Percentiles rank a stretch among this genome's conserved stretches.
These are phyloP conservation scores for Sphenostylis stenocarpa DNA, from an alignment of 306 rosid genomes.

Conservation along the genomic window DNA sequence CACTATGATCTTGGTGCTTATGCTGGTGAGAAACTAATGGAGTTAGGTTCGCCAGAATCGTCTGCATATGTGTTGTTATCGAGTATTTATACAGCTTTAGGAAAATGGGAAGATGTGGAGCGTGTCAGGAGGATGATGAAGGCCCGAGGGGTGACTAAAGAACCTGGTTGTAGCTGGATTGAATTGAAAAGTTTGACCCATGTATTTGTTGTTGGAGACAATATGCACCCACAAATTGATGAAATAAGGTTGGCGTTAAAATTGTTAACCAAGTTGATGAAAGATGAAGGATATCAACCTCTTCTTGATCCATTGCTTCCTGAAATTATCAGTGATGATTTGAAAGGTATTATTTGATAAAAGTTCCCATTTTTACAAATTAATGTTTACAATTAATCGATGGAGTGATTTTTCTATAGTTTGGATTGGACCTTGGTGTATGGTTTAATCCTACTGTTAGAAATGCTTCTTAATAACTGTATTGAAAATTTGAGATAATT, in stretches of 20 bases:
- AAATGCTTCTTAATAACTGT: neutral
- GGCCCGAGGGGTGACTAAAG: constrained; percentile 69
- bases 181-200: constrained; percentile 73
- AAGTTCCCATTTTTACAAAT: constrained; percentile 7
- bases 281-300: constrained; percentile 67
- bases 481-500: neutral
- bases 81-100: constrained; percentile 67
- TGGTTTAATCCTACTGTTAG: neutral
- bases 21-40: constrained; percentile 84
- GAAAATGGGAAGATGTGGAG: constrained; percentile 69
- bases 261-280: constrained; percentile 60
- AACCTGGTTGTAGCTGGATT: constrained; percentile 96
- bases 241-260: constrained; percentile 50
- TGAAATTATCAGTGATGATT: constrained; percentile 15
- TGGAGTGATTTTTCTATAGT: neutral
- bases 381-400: neutral
- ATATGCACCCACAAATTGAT: constrained; percentile 72
- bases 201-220: constrained; percentile 87
- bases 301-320: constrained; percentile 22
- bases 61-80: constrained; percentile 73
- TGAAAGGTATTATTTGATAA: constrained; percentile 34
- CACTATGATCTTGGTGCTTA: constrained; percentile 70
- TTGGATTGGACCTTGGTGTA: neutral
- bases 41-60: constrained; percentile 77
- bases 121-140: constrained; percentile 79